Conservation (phyloP, 2,329 filamentous ascomycete genomes). For the Stagonosporopsis tanaceti region DNA sequence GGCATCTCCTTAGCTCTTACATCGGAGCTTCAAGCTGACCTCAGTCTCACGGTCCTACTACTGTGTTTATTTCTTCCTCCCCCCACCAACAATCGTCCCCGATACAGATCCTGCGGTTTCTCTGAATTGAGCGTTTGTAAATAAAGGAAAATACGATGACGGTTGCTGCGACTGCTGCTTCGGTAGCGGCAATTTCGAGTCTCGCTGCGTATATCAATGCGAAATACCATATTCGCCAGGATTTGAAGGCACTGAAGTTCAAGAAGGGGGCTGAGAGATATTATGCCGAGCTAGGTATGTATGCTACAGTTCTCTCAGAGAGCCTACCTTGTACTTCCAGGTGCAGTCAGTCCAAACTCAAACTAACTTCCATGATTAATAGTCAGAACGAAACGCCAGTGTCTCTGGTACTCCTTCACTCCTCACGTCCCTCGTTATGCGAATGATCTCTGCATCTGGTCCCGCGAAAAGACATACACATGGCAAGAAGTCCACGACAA, state of each 20-base stretch:
- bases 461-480: constrained; percentile 59
- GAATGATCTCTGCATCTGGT: constrained; percentile 70
- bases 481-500: constrained; percentile 42
- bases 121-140: not conserved
- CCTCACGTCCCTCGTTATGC: constrained; percentile 39
- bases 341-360: too few species aligned
- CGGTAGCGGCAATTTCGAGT: constrained; percentile 43
- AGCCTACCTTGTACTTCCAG: not conserved
- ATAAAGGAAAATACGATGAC: constrained; percentile 22
- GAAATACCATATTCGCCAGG: constrained; percentile 71
- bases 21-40: constrained; percentile 2
- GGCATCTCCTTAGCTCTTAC: constrained; percentile 23
- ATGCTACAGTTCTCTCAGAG: not conserved
- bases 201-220: constrained; percentile 70
- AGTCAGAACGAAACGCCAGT: constrained; percentile 52
- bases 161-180: constrained; percentile 34
- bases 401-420: constrained; percentile 41
- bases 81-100: not conserved
- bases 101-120: not conserved
- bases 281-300: constrained; percentile 41
- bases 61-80: not conserved
- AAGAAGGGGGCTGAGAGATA: constrained; percentile 49
- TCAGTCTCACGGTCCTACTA: not conserved
- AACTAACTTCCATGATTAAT: constrained; percentile 6
- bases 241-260: constrained; percentile 58